phyloP scores from a whole-genome alignment of 805 yeast species.

The Wickerhamomyces mucosus region DNA sequence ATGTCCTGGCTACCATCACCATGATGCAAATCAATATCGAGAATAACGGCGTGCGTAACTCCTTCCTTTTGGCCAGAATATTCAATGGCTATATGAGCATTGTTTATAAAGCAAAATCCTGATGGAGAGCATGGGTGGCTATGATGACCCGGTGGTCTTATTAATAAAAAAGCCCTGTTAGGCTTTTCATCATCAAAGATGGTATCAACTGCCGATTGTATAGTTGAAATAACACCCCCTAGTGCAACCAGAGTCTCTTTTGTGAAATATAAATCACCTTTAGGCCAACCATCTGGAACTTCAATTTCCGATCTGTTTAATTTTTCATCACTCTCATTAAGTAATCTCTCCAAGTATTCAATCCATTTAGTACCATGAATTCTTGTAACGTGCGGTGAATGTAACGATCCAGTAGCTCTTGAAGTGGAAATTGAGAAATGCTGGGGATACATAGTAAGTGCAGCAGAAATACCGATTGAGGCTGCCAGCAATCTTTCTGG shows the following conservation, averaged over 20 bases:
- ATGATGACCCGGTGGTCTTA: slow-evolving; percentile 85
- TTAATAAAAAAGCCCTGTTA: slow-evolving; percentile 51
- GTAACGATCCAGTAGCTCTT: slow-evolving; percentile 36
- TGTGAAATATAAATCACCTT: slow-evolving; percentile 71
- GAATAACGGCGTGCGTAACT: slow-evolving; percentile 71
- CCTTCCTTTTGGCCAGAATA: slow-evolving; percentile 56
- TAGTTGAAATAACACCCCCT: slow-evolving; percentile 69
- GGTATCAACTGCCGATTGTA: slow-evolving; percentile 61
- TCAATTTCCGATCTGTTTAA: slow-evolving; percentile 48
- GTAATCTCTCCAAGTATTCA: slow-evolving; percentile 41
- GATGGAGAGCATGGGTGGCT: slow-evolving; percentile 77
- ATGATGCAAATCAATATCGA: slow-evolving; percentile 80
- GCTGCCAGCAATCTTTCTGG: slow-evolving; percentile 74
- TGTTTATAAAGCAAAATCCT: slow-evolving; percentile 75
- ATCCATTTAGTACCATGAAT: slow-evolving; percentile 79
- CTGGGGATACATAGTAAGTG: slow-evolving; percentile 58
- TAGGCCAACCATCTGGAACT: slow-evolving; percentile 75
- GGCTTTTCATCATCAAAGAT: slow-evolving; percentile 28
- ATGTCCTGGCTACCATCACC: slow-evolving; percentile 88
- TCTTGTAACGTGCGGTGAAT: slow-evolving; percentile 49
- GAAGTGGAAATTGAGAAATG: slow-evolving; percentile 41
- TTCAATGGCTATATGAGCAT: slow-evolving; percentile 73
- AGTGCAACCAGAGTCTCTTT: slow-evolving; percentile 59
- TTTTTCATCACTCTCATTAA: slow-evolving; percentile 48
- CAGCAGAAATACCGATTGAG: slow-evolving; percentile 72